Evolutionary conservation across 78 protist genomes (phyloP).

Genomic region (Polysphondylium violaceum): DNA sequence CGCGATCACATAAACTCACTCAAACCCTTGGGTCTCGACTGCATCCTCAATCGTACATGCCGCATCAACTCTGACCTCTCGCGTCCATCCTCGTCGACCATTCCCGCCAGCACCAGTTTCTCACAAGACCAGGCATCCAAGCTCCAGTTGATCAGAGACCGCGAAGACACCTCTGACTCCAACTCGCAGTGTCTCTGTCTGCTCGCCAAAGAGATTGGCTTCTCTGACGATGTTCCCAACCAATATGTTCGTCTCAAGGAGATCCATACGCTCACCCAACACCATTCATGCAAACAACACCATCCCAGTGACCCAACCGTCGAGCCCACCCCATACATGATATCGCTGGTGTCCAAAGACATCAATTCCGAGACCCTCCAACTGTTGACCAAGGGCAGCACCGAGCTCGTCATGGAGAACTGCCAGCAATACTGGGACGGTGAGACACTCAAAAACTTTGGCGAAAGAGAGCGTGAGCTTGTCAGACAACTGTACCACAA

Average conservation of each 20-base stretch:
- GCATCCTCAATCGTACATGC: constrained; percentile 73
- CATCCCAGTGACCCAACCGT: not conserved
- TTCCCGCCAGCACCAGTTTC: not conserved
- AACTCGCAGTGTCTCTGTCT: constrained; percentile 79
- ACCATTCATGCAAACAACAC: not conserved
- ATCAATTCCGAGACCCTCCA: constrained; percentile 61
- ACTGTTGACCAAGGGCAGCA: constrained; percentile 70
- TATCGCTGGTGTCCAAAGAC: constrained; percentile 66
- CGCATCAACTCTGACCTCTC: constrained; percentile 7
- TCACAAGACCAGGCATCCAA: constrained; percentile 65
- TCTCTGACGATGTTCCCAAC: constrained; percentile 68
- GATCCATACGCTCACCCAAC: constrained; percentile 72
- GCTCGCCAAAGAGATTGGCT: constrained; percentile 80
- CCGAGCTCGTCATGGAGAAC: constrained; percentile 74
- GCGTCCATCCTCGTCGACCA: not conserved
- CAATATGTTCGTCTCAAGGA: constrained; percentile 58
- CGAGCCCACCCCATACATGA: constrained; percentile 66
- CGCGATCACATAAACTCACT: constrained; percentile 66
- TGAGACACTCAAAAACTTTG: constrained; percentile 21
- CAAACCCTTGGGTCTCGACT: constrained; percentile 76
- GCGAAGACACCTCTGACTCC: constrained; percentile 65
- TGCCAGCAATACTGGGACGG: constrained; percentile 78
- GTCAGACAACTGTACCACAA: constrained; percentile 28
- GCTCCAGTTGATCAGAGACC: constrained; percentile 72
- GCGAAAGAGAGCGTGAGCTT: constrained; percentile 39